Evolutionary conservation across 768 basidiomycete species (phyloP).

Genomic region (Auriscalpium orientale): DNA sequence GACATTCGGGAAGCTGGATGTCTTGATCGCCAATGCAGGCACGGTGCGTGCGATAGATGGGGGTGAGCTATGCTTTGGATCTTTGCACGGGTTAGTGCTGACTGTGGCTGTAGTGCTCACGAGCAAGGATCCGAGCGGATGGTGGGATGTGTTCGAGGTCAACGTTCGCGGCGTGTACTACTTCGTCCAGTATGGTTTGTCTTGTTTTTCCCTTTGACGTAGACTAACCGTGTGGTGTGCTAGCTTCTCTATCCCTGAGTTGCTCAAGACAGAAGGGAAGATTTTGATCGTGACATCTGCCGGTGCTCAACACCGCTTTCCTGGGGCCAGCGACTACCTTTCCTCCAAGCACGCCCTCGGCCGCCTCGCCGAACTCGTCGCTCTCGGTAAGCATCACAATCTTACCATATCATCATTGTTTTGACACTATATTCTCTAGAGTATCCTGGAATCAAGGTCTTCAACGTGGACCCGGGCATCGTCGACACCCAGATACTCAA

Average conservation of each 20-base stretch:
- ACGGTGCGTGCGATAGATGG: neutral
- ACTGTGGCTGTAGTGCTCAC: slow-evolving; percentile 4
- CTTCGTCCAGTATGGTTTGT: slow-evolving; percentile 13
- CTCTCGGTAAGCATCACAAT: neutral
- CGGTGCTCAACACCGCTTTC: neutral
- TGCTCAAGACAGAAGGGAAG: slow-evolving; percentile 1
- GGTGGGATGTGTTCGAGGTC: slow-evolving; percentile 18
- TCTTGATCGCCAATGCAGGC: slow-evolving; percentile 14
- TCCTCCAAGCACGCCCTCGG: slow-evolving; percentile 3
- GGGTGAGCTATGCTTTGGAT: neutral
- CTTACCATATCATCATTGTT: neutral
- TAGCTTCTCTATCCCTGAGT: neutral
- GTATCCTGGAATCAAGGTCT: slow-evolving; percentile 4
- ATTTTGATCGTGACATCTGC: slow-evolving; percentile 1
- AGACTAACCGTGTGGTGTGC: neutral
- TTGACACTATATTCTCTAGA: neutral
- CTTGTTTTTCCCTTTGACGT: neutral
- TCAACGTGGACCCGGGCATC: slow-evolving; percentile 5
- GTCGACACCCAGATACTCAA: neutral
- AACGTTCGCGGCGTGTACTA: slow-evolving; percentile 19
- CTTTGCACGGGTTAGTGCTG: too few species aligned
- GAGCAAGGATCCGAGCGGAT: slow-evolving; percentile 17
- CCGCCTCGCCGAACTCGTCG: slow-evolving; percentile 4
- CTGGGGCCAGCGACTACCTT: slow-evolving; percentile 1
- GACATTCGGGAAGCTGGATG: slow-evolving; percentile 16